Conservation (phyloP, 257 asterid species). For the Anisodus tanguticus region DNA sequence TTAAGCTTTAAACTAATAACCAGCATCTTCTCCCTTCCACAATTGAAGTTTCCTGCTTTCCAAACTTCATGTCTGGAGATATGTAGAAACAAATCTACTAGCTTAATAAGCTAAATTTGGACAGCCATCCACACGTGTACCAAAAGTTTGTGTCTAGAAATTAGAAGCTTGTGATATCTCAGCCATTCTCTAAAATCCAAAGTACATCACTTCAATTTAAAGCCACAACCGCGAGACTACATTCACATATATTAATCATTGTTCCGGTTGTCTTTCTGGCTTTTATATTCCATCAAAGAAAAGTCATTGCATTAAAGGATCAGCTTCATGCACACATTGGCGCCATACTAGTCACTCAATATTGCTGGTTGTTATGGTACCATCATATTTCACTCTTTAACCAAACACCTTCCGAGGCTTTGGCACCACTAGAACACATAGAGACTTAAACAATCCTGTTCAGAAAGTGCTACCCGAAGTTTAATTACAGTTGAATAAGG, state of each 20-base stretch:
- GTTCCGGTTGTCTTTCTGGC: not conserved
- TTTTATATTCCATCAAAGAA: not conserved
- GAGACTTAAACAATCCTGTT: not conserved
- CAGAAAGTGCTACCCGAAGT: not conserved
- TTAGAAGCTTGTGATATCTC: not conserved
- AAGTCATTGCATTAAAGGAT: not conserved
- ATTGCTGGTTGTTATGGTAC: not conserved
- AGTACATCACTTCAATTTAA: not conserved
- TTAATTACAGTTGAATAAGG: not conserved
- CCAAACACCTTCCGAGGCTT: not conserved
- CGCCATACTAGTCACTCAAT: not conserved
- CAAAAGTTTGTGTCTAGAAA: not conserved
- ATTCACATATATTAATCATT: not conserved
- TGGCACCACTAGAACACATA: not conserved
- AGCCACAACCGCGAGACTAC: not conserved
- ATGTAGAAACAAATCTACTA: slow-evolving; percentile 19
- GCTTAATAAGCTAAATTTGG: not conserved
- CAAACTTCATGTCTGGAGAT: not conserved
- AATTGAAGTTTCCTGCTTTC: not conserved
- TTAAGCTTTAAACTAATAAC: not conserved
- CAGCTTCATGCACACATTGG: not conserved
- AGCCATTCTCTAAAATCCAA: slow-evolving; percentile 8
- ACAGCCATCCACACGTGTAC: not conserved
- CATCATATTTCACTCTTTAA: not conserved
- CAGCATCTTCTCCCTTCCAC: slow-evolving; percentile 3